Conservation (phyloP, 2,329 filamentous ascomycete species). For the Beauveria medogensis region DNA sequence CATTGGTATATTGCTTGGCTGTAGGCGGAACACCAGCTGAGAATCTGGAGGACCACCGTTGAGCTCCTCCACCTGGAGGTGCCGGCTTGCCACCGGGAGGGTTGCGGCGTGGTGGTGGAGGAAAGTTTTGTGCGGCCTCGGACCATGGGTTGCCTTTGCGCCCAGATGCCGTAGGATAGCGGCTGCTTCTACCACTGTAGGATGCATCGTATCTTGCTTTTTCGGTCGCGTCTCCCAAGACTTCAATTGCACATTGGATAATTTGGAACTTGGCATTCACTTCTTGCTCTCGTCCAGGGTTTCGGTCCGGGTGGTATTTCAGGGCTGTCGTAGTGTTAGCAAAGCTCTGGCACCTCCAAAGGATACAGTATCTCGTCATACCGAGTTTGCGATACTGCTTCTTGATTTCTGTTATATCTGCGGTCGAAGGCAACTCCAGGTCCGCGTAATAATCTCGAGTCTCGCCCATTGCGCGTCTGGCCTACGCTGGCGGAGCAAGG, state of each 20-base stretch:
- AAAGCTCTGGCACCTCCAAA: background rate
- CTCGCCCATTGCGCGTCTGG: slow-evolving; percentile 22
- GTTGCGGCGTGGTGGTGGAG: slow-evolving; percentile 39
- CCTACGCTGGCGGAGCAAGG: background rate
- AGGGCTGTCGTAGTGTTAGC: slow-evolving; percentile 47
- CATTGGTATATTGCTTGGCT: slow-evolving; percentile 29
- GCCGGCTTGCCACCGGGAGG: slow-evolving; percentile 19
- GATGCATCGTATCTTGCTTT: slow-evolving; percentile 47
- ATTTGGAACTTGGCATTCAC: slow-evolving; percentile 76
- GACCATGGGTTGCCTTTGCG: slow-evolving; percentile 51
- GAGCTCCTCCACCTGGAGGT: slow-evolving; percentile 28
- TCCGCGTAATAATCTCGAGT: slow-evolving; percentile 79
- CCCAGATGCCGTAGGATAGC: slow-evolving; percentile 43
- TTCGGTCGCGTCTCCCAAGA: slow-evolving; percentile 46
- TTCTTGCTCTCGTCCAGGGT: slow-evolving; percentile 72
- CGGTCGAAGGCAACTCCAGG: slow-evolving; percentile 61
- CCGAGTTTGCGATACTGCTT: slow-evolving; percentile 80
- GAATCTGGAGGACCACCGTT: slow-evolving; percentile 37
- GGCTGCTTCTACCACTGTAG: slow-evolving; percentile 26
- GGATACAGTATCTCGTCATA: slow-evolving; percentile 27
- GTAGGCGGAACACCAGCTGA: slow-evolving; percentile 34
- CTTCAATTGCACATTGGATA: slow-evolving; percentile 79
- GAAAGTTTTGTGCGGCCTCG: slow-evolving; percentile 40
- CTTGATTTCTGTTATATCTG: slow-evolving; percentile 68
- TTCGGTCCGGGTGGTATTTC: slow-evolving; percentile 83